These are phyloP conservation scores for Serpula lacrymans DNA, from an alignment of 768 basidiomycete species.

Conservation along the genomic window DNA sequence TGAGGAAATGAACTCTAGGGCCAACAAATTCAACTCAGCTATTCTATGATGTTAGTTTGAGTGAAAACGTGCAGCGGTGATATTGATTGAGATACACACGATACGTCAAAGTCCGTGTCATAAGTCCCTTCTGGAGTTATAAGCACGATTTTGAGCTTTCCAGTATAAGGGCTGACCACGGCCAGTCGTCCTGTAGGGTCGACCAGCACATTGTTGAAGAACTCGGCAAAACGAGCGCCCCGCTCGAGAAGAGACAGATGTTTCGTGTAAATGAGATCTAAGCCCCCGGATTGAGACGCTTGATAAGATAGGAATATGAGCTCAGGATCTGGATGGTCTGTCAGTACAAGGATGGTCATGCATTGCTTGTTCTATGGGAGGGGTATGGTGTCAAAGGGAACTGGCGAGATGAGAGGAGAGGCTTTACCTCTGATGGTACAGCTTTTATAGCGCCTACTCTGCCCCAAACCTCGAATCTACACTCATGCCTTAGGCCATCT, in stretches of 20 bases:
- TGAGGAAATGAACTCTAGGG: constrained; percentile 55
- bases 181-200: constrained; percentile 59
- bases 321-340: constrained; percentile 75
- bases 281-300: constrained; percentile 30
- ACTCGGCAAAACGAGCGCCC: constrained; percentile 61
- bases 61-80: neutral
- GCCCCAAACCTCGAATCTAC: constrained; percentile 66
- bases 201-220: constrained; percentile 66
- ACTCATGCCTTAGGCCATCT: constrained; percentile 59
- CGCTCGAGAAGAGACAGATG: constrained; percentile 55
- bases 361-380: constrained; percentile 26
- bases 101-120: constrained; percentile 56
- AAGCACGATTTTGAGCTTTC: constrained; percentile 63
- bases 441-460: constrained; percentile 54
- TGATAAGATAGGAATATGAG: constrained; percentile 60
- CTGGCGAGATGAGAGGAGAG: neutral
- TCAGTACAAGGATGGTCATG: constrained; percentile 56
- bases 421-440: constrained; percentile 51
- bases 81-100: constrained; percentile 41
- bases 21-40: constrained; percentile 65
- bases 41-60: constrained; percentile 37
- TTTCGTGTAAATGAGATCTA: constrained; percentile 36
- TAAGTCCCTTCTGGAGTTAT: constrained; percentile 51
- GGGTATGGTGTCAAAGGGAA: neutral
- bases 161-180: constrained; percentile 62